Base-by-base conservation (phyloP, 768 basidiomycete genomes). In the Suillus weaverae region DNA sequence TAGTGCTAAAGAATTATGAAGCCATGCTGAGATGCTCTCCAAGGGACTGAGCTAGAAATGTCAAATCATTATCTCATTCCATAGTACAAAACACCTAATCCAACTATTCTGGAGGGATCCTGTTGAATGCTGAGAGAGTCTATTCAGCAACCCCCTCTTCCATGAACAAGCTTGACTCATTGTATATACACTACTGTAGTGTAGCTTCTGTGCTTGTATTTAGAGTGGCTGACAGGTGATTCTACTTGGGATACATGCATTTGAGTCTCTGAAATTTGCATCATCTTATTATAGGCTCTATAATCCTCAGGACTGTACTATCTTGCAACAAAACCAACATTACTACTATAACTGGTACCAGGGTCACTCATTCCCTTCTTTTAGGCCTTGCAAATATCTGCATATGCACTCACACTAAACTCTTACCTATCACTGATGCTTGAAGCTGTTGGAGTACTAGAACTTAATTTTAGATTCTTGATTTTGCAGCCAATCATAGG, bases 391-490 rank as follows among this genome's bases (percentile, higher is more conserved):
- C 65, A 1, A 70, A 69, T 26, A 68, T 70, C 3, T 10, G 61
- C 22, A 30, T 60, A 11, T 2, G 36, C 2, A 68, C 70, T 51
- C 60, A 51, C 2, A 65, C 66, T 57, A 73, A 74, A 51, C 63
- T 57, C 0, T 67, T 63, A 0, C 57, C 48, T 72, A 18, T 67
- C 75, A 13, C 53, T 83, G 81, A 81, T 75, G 77, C 62, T 77
- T 33, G 62, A 68, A 20, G 72, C 71, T 16, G 43, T 81, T 36
- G 73, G 74, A 0, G 62, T 60, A 1, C n/a, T 62, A 1, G 78
- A 83, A 62, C 68, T 82, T 9, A 76, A 82, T 64, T 77, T 78
- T 64, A 70, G 74, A 3, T 77, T 80, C 56, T 76, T 70, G 0
- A 59, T 79, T 36, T 68, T 83, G 14, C 80, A 81, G 38, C 71